Base-by-base conservation (phyloP, 371 early-diverging fungal genomes). In the Racocetra persica region DNA sequence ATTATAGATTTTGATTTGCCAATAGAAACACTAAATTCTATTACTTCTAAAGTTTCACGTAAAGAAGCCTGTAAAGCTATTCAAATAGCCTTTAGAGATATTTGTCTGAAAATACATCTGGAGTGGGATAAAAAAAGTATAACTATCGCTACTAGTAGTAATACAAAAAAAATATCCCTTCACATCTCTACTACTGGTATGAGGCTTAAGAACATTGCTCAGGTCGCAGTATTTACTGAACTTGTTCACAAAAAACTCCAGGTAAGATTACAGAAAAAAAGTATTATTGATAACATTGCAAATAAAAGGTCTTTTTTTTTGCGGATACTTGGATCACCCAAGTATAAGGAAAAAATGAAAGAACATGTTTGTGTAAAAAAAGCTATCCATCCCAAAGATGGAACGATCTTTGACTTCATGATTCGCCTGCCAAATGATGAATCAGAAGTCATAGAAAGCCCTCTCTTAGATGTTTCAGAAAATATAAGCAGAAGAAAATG, bases 381-480 rank as follows among this genome's bases (percentile, higher is more conserved):
- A 71, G 71, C 71, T 2, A n/a, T 71, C 0, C 6, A 28, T 13
- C 49, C 52, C 0, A 49, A 71, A n/a, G 54, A 71, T 49, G 10
- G n/a, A 22, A 41, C 71, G 1, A n/a, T 71, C n/a, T 71, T 71
- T 45, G 71, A 71, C n/a, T 71, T 71, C 5, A 71, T 71, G 52
- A 13, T 71, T 49, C 22, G 52, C 22, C 45, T n/a, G 3, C 71
- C 71, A 3, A 45, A 71, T 22, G 71, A 49, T 52, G 71, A 71
- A 18, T n/a, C 52, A 26, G 13, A n/a, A 71, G n/a, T 49, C 0
- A 51, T 14, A 1, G 52, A 71, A 3, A 71, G 71, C 51, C 71
- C 22, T 71, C 22, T 71, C 22, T 71, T 71, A n/a, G 3, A 5
- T 71, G 36, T 49, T 71, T 10, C 22, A 22, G 36, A n/a, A n/a